Evolutionary conservation across 345 rosid genomes (phyloP).

Genomic region (Aquilaria malaccensis): DNA sequence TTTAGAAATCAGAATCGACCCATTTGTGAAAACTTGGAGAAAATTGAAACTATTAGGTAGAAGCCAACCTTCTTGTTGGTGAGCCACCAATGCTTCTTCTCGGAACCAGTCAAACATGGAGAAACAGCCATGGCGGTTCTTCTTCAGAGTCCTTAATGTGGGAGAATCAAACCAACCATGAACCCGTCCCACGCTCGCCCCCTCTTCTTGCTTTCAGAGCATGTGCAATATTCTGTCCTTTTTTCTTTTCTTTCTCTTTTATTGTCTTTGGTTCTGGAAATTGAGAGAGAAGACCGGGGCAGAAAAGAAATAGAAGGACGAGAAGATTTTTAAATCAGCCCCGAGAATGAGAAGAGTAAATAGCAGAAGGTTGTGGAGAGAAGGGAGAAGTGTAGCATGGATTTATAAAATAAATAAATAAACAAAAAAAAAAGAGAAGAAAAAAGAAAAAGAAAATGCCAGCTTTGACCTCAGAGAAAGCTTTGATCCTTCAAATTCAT

Average conservation of each 20-base stretch:
- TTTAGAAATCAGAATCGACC: too few species aligned
- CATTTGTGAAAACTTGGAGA: not conserved
- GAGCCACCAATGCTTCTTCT: slow-evolving; percentile 78
- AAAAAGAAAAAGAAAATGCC: slow-evolving; percentile 28
- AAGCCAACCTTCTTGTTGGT: slow-evolving; percentile 60
- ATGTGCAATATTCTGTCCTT: slow-evolving; percentile 7
- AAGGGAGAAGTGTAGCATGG: not conserved
- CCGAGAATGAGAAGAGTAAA: slow-evolving; percentile 7
- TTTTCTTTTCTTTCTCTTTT: slow-evolving; percentile 17
- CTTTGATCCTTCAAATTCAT: slow-evolving; percentile 60
- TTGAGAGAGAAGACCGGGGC: slow-evolving; percentile 17
- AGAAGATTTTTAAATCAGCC: slow-evolving; percentile 8
- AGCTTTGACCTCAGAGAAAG: slow-evolving; percentile 82
- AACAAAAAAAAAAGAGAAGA: not conserved
- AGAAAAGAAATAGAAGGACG: slow-evolving; percentile 18
- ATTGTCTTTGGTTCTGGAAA: slow-evolving; percentile 18
- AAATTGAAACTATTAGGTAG: not conserved
- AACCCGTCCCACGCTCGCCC: slow-evolving; percentile 9
- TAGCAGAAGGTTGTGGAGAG: slow-evolving; percentile 21
- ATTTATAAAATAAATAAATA: too few species aligned
- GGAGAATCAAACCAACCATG: slow-evolving; percentile 24
- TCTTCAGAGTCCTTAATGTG: slow-evolving; percentile 7
- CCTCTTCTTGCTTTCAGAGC: slow-evolving; percentile 13
- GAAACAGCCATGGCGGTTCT: slow-evolving; percentile 35
- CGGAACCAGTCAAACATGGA: slow-evolving; percentile 25